Base-by-base conservation (phyloP, 345 rosid species). In the Boechera stricta region DNA sequence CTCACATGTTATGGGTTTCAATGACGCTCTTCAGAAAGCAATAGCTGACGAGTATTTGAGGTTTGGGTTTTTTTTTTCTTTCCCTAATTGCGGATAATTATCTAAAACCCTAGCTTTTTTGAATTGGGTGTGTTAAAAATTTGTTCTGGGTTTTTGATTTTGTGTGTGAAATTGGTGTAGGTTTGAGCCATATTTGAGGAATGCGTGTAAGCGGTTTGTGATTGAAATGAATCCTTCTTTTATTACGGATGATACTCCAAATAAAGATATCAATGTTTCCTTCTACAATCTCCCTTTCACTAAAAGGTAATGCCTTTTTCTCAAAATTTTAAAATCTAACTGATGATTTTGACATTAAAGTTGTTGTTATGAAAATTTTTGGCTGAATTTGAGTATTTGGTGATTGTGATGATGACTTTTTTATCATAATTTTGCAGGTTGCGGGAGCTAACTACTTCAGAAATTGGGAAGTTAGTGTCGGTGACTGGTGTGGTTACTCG, bases 401-500 rank as follows among this genome's bases (percentile, higher is more conserved):
- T 57, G 77, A 21, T 66, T 58, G 56, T 38, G 73, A 31, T 72
- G n/a, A 7, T 72, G 63, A 49, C n/a, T 54, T 2, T 1, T 4
- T 42, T 48, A 10, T 24, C 12, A 15, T 15, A 28, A 55, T 1
- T 24, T 63, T 81, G 4, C 67, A 91, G 98, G 77, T 76, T 91
- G 82, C 82, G 99, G 76, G 99, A 95, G 86, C 80, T 95, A 45
- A 76, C 90, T 1, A 88, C 99, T 5, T 81, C 90, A 8, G 98
- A 95, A 78, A 88, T 95, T 49, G 99, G 98, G 63, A 92, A 86
- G 78, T 81, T 95, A 18, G 97, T 95, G 44, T 91, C 99, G 0
- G 98, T 95, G 41, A 82, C 90, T 0, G 97, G 99, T 31, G 97
- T 95, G 63, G 98, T 92, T 79, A 95, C 99, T 48, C 90, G 98